Conservation (phyloP, 495 filamentous ascomycete genomes). For the Sphaerosporella brunnea region DNA sequence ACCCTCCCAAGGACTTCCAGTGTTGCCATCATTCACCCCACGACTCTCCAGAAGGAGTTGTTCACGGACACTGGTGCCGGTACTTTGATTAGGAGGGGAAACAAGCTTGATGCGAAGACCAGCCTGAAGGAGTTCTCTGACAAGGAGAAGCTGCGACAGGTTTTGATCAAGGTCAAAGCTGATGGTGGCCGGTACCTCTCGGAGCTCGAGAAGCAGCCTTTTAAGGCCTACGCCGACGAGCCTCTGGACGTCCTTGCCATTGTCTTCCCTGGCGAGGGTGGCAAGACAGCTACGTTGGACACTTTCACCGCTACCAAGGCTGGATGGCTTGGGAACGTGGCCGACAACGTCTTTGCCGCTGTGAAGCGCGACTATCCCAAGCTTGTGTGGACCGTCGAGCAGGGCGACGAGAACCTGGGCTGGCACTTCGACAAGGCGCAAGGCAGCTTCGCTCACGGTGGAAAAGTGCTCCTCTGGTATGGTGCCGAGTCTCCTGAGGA, state of each 20-base stretch:
- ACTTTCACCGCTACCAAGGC: conserved; percentile 92
- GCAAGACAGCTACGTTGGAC: conserved; percentile 54
- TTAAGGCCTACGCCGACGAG: conserved; percentile 91
- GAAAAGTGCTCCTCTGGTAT: conserved; percentile 94
- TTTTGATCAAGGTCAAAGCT: conserved; percentile 51
- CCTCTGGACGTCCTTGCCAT: conserved; percentile 94
- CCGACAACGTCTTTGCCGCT: conserved; percentile 90
- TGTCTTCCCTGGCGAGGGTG: conserved; percentile 51
- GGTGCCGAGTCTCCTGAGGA: conserved; percentile 74
- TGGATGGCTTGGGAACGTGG: conserved; percentile 87
- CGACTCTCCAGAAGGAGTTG: conserved; percentile 83
- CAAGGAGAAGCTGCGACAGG: conserved; percentile 56
- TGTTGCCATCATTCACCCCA: conserved; percentile 93
- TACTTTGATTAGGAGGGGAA: conserved; percentile 82
- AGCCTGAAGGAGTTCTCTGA: conserved; percentile 66
- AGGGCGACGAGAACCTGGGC: conserved; percentile 89
- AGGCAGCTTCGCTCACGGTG: conserved; percentile 64
- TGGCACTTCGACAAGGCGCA: conserved; percentile 99
- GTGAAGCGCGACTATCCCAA: conserved; percentile 85
- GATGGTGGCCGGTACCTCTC: conserved; percentile 16
- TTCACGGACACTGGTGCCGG: conserved; percentile 94
- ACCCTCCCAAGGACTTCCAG: conserved; percentile 79
- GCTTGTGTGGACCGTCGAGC: conserved; percentile 91
- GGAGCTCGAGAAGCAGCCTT: conserved; percentile 27
- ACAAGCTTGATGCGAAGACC: conserved; percentile 64